Base-by-base conservation (phyloP, 2,329 filamentous ascomycete species). In the Colletotrichum sp. region DNA sequence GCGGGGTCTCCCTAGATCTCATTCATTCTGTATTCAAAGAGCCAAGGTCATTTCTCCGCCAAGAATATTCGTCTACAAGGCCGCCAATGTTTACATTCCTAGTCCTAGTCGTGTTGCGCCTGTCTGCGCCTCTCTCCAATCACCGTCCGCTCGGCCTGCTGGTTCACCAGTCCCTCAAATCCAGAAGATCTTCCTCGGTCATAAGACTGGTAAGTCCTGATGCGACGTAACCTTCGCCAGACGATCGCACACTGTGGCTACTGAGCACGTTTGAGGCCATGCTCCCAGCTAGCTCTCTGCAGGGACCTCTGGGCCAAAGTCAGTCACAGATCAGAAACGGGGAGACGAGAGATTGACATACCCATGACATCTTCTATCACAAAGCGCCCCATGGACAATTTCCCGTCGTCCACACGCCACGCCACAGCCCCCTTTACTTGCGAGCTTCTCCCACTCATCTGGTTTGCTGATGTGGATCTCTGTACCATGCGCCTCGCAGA, bases 401-500 rank as follows among this genome's bases (percentile, higher is more conserved):
- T 28, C 39, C n/a, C 14, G 13, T 48, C 48, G 68, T 30, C 21
- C 69, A 7, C 73, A 68, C 10, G 21, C 36, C 39, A 72, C 61
- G 21, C 16, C 28, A 26, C 55, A 73, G 28, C 55, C 55, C 18
- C 39, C 64, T 5, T 63, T 21, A 8, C 55, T 26, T 24, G 48
- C 52, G 80, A 83, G 73, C 2, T 71, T 70, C 0, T 82, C 75
- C 90, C 91, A 95, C 21, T 92, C 88, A 2, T 87, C 83, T 0
- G 90, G 84, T 13, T 89, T 85, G 66, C 85, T 83, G 34, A 95
- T 88, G 61, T 87, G 85, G 0, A 86, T 89, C 32, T 86, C 87
- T 2, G 81, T 85, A 1, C 84, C 81, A 80, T 96, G 95, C 0
- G 88, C 90, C 7, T 85, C 80, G 80, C 95, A 97, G 7, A 87